These are phyloP conservation scores for Linaria vulgaris DNA, from an alignment of 257 asterid species.

Conservation along the genomic window DNA sequence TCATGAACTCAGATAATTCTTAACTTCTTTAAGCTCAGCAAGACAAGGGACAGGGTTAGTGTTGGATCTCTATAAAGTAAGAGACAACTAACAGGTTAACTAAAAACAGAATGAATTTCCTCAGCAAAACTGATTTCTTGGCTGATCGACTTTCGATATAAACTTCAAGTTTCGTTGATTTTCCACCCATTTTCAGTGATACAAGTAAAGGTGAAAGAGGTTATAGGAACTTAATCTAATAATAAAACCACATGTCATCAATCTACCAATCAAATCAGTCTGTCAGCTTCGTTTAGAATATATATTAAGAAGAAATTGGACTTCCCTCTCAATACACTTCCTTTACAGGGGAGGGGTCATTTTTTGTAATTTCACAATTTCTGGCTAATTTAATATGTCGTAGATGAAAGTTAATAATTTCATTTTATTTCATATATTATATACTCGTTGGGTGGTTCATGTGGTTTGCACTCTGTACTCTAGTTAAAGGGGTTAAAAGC, in stretches of 20 bases:
- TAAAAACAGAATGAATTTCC: background rate
- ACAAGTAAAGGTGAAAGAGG: too few species aligned
- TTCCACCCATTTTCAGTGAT: background rate
- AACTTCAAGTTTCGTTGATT: background rate
- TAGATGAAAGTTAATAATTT: background rate
- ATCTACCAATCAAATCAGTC: background rate
- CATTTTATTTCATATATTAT: background rate
- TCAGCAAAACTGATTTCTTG: background rate
- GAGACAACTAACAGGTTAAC: background rate
- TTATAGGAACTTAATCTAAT: background rate
- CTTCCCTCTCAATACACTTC: background rate
- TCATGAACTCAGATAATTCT: background rate
- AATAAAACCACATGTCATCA: background rate
- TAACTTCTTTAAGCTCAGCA: background rate
- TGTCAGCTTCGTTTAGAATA: background rate
- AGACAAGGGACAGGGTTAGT: background rate
- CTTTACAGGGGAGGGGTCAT: background rate
- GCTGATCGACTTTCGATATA: background rate
- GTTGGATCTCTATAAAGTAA: background rate
- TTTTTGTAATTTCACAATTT: too few species aligned
- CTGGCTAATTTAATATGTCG: too few species aligned
- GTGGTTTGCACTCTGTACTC: background rate
- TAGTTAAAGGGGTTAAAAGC: background rate
- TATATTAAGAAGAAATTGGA: background rate
- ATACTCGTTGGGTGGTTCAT: background rate